Conservation (phyloP, 192 early-diverging fungal species). For the Diversispora epigaea region DNA sequence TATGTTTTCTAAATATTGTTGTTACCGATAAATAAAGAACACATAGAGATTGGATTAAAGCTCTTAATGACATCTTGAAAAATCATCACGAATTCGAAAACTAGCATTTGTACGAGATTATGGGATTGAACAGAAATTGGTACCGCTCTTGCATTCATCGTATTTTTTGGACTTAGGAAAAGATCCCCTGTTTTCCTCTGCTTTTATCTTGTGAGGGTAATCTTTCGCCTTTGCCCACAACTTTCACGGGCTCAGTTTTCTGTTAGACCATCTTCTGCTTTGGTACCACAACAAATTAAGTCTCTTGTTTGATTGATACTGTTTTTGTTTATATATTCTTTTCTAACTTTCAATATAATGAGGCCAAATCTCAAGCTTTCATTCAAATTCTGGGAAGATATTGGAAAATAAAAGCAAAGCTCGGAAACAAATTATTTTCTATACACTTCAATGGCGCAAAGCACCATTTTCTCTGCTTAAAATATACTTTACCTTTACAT, state of each 20-base stretch:
- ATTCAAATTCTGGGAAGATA: not conserved
- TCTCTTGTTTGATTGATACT: not conserved
- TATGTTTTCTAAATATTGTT: too few relatives aligned
- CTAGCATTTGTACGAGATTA: too few relatives aligned
- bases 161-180: constrained; percentile 11
- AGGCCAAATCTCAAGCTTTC: constrained; percentile 22
- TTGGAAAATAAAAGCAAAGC: constrained; percentile 16
- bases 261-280: constrained; percentile 1
- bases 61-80: too few relatives aligned
- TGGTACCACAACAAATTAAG: constrained; percentile 12
- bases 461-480: constrained; percentile 19
- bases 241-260: not conserved
- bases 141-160: too few relatives aligned
- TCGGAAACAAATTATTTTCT: constrained; percentile 20
- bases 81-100: too few relatives aligned
- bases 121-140: too few relatives aligned
- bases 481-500: constrained; percentile 18
- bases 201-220: too few relatives aligned
- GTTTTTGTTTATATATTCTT: too few relatives aligned
- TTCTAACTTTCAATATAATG: not conserved
- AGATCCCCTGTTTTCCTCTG: too few relatives aligned
- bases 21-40: too few relatives aligned
- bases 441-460: constrained; percentile 9
- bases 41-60: too few relatives aligned
- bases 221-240: too few relatives aligned